A percentile compares a stretch with the other conserved stretches of the same genome.
Conservation (phyloP, 345 rosid species). For the Eucalyptus sp. region DNA sequence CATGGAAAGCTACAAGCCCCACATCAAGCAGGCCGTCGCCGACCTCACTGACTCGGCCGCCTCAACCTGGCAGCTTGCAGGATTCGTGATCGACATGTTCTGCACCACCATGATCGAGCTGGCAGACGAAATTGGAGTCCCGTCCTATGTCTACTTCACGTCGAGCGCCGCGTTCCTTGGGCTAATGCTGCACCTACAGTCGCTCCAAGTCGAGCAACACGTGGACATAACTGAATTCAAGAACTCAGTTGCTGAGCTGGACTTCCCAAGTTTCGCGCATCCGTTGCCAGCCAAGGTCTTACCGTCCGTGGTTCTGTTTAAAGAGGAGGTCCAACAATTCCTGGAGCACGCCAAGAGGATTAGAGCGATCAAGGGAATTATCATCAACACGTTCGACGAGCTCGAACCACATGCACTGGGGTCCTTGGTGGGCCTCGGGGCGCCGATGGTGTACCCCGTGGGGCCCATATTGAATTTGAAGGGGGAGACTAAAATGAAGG, state of each 20-base stretch:
- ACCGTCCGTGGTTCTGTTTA: not conserved
- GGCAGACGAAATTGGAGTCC: constrained; percentile 25
- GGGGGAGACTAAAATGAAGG: not conserved
- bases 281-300: not conserved
- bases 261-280: not conserved
- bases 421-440: not conserved
- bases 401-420: not conserved
- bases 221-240: constrained; percentile 4
- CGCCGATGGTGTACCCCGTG: not conserved
- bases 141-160: constrained; percentile 34
- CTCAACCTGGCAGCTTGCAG: not conserved
- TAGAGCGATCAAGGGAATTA: not conserved
- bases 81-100: constrained; percentile 42
- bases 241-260: constrained; percentile 14
- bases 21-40: not conserved
- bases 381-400: not conserved
- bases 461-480: constrained; percentile 39
- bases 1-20: not conserved
- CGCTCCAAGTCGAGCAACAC: constrained; percentile 4
- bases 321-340: not conserved
- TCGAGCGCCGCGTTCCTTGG: constrained; percentile 27
- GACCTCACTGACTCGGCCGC: not conserved
- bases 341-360: not conserved
- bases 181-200: not conserved
- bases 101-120: constrained; percentile 34